Evolutionary conservation across 768 basidiomycete genomes (phyloP).

Genomic region (Lyophyllum decastes): DNA sequence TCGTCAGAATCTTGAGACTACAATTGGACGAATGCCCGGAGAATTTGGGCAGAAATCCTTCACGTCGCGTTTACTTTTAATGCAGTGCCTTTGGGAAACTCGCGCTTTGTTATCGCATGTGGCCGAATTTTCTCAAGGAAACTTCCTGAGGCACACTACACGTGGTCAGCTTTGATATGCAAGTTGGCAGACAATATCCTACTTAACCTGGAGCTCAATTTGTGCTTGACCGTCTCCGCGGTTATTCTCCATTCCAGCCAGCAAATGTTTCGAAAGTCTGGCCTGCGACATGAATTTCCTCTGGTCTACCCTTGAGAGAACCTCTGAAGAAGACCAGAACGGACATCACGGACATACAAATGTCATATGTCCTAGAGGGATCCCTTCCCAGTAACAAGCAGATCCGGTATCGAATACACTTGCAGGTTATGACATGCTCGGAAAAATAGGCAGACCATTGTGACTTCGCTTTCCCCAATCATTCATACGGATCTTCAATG

Average conservation of each 20-base stretch:
- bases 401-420: neutral
- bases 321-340: neutral
- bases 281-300: too few relatives aligned
- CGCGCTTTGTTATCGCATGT: neutral
- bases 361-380: neutral
- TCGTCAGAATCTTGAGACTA: too few relatives aligned
- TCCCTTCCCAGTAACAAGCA: neutral
- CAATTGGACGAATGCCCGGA: too few relatives aligned
- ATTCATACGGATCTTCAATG: neutral
- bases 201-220: neutral
- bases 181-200: neutral
- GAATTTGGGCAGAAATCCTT: too few relatives aligned
- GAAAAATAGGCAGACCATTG: neutral
- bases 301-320: neutral
- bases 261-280: too few relatives aligned
- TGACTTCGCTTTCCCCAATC: neutral
- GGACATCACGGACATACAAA: neutral
- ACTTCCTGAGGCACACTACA: neutral
- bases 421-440: neutral
- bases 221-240: neutral
- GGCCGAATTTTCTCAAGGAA: conserved; percentile 6
- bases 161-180: neutral
- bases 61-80: neutral
- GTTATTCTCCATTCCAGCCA: neutral
- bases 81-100: too few relatives aligned